Evolutionary conservation across 164 flowering plant species (phyloP), one percentile per base, ranked within the genome.

Genomic region (Magnolia sinica): DNA sequence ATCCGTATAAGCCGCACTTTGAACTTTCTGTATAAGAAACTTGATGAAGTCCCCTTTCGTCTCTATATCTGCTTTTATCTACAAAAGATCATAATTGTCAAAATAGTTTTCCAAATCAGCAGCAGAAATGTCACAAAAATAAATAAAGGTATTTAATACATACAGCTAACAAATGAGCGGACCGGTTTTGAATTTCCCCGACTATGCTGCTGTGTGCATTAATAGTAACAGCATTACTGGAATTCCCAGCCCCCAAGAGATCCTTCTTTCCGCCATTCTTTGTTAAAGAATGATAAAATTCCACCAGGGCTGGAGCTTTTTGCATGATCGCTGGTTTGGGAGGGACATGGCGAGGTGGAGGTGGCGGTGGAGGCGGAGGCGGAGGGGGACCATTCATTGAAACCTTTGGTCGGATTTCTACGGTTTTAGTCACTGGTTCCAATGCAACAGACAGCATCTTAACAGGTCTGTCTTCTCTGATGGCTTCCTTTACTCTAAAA

Each of bases 111-210:
- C 11, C 45, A 29, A 31, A 68, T 19, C 49, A 37, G 27, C 19
- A 27, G 71, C 45, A 16, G n/a, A 24, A 27, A 14, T 29, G 0
- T 68, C 19, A 68, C 59, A 59, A 65, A 2, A 51, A 49, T 5
- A 37, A 10, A 69, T 16, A 24, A 22, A 69, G 50, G 7, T 31
- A 8, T 22, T 1, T 20, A 66, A 73, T 76, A 16, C 87, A 83
- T 82, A 91, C 93, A 74, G 93, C 93, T 77, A 91, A 64, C 69
- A 88, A 85, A 84, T 91, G 91, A 31, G 91, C 81, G 9, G 95
- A 91, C 69, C 93, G 92, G 73, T 87, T 91, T 74, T 89, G 92
- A 79, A 91, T 87, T 84, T 91, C 95, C 68, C 89, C 92, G 61
- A 91, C 93, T n/a, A 91, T 90, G 85, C 89, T 91, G 70, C 77